Conservation (phyloP, 2,329 filamentous ascomycete genomes). For the Fusarium sp. region DNA sequence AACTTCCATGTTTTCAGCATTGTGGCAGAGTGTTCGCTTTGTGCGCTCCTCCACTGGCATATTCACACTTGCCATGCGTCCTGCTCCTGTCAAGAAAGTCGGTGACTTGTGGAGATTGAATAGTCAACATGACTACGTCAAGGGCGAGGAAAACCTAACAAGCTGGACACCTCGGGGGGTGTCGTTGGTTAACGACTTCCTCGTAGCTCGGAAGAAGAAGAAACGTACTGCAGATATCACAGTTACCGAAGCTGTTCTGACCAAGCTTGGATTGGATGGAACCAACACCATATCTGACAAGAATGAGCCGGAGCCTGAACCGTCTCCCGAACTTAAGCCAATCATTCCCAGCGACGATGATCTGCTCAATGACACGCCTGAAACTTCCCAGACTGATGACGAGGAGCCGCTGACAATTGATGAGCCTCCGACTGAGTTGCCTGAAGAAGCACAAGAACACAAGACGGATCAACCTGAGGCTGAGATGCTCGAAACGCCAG, state of each 20-base stretch:
- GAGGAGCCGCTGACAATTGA: constrained; percentile 38
- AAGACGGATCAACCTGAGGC: constrained; percentile 41
- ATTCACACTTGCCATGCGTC: constrained; percentile 87
- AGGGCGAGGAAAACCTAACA: constrained; percentile 88
- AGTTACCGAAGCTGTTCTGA: constrained; percentile 75
- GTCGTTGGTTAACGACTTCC: constrained; percentile 89
- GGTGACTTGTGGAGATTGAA: constrained; percentile 97
- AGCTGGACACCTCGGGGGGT: constrained; percentile 92
- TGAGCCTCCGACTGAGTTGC: background rate
- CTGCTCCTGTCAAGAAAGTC: constrained; percentile 88
- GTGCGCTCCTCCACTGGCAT: constrained; percentile 89
- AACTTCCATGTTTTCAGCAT: constrained; percentile 84
- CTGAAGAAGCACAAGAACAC: constrained; percentile 12
- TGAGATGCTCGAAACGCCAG: constrained; percentile 2
- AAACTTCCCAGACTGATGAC: constrained; percentile 60
- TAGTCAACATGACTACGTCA: constrained; percentile 94
- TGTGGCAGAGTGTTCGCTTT: constrained; percentile 87
- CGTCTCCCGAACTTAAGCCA: constrained; percentile 52
- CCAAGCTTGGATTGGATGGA: constrained; percentile 66
- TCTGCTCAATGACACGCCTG: constrained; percentile 69
- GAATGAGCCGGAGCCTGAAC: constrained; percentile 55
- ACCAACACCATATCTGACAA: constrained; percentile 51
- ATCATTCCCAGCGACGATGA: constrained; percentile 68
- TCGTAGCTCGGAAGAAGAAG: constrained; percentile 79
- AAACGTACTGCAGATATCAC: constrained; percentile 84